Evolutionary conservation across 495 filamentous ascomycete species (phyloP).

Genomic region (Aspergillus campestris): DNA sequence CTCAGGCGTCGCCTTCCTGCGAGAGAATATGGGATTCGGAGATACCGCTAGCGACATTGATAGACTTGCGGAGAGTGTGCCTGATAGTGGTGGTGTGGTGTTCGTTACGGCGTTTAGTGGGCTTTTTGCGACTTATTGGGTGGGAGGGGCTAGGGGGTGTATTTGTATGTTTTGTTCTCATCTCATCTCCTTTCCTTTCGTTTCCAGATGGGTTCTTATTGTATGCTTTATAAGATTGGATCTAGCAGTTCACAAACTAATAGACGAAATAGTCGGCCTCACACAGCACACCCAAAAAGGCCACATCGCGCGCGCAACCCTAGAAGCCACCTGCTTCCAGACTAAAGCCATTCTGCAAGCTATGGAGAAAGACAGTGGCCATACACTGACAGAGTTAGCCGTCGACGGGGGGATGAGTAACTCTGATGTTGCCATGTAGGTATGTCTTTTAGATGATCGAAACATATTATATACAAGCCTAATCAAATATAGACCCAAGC

Average conservation of each 20-base stretch:
- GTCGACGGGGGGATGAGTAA: conserved; percentile 95
- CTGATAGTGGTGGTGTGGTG: conserved; percentile 83
- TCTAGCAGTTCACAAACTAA: conserved; percentile 1
- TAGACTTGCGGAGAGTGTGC: conserved; percentile 68
- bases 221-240: too few species aligned
- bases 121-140: conserved; percentile 95
- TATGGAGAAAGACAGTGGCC: conserved; percentile 89
- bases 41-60: conserved; percentile 66
- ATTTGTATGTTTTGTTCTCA: conserved; percentile 49
- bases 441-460: conserved; percentile 13
- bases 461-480: too few species aligned
- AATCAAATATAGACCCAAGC: conserved; percentile 28
- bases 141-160: conserved; percentile 90
- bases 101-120: conserved; percentile 97
- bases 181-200: neutral
- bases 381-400: conserved; percentile 66
- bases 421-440: conserved; percentile 89
- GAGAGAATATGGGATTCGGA: conserved; percentile 79
- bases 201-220: too few species aligned
- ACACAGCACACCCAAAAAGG: conserved; percentile 86
- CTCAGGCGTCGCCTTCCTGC: conserved; percentile 79
- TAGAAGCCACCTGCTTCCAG: conserved; percentile 93
- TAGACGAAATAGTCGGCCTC: conserved; percentile 65
- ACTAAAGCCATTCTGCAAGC: conserved; percentile 91
- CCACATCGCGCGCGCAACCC: conserved; percentile 86